Conservation (phyloP, 1,284 basidiomycete species). For the Sporisorium graminicola region DNA sequence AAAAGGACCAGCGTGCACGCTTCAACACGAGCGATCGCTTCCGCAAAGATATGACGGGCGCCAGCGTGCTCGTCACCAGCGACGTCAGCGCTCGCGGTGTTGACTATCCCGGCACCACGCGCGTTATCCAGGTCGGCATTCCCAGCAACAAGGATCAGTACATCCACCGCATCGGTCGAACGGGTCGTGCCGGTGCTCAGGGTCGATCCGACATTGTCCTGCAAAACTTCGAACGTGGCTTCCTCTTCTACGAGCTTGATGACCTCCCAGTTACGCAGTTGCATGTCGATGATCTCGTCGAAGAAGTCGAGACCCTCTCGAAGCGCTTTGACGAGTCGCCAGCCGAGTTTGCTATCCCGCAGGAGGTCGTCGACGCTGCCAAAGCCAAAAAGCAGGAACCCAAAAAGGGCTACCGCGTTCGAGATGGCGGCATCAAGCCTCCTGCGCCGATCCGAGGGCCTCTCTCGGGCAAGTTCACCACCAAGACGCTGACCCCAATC, state of each 20-base stretch:
- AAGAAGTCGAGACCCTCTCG: constrained; percentile 74
- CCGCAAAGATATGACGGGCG: constrained; percentile 75
- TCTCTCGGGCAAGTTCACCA: constrained; percentile 38
- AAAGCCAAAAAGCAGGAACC: constrained; percentile 16
- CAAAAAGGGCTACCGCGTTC: constrained; percentile 8
- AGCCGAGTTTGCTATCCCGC: constrained; percentile 21
- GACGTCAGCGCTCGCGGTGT: constrained; percentile 72
- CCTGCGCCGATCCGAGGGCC: constrained; percentile 29
- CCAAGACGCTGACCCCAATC: constrained; percentile 19
- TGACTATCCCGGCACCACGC: constrained; percentile 80
- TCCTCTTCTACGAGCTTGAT: constrained; percentile 77
- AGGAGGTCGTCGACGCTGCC: constrained; percentile 21
- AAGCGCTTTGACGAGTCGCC: constrained; percentile 74
- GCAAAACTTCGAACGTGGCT: constrained; percentile 84
- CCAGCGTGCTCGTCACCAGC: constrained; percentile 71
- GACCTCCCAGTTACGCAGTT: constrained; percentile 80
- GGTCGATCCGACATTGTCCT: constrained; percentile 90
- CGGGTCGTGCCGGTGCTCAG: constrained; percentile 80
- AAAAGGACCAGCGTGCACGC: constrained; percentile 78
- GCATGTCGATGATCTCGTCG: constrained; percentile 73
- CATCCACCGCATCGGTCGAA: constrained; percentile 90
- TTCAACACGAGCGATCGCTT: constrained; percentile 79
- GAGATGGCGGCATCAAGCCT: constrained; percentile 5
- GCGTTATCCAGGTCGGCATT: constrained; percentile 91
- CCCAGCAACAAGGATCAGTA: constrained; percentile 83